Conservation (phyloP, 331 rosid species). For the Quercus tomentella region DNA sequence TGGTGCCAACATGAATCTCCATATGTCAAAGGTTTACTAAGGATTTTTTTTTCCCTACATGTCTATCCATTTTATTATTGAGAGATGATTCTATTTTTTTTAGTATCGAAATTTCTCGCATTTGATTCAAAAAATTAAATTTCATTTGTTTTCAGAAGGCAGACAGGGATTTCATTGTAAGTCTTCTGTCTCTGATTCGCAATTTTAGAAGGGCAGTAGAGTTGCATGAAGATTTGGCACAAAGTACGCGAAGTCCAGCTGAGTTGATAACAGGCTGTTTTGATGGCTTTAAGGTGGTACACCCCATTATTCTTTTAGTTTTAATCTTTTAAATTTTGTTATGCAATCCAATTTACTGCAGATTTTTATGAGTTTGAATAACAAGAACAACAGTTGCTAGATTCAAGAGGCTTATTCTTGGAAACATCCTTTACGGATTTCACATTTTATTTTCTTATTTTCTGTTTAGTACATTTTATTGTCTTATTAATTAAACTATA, state of each 20-base stretch:
- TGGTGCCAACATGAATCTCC: constrained; percentile 51
- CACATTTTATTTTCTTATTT: too few species aligned
- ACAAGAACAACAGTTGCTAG: neutral
- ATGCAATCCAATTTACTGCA: neutral
- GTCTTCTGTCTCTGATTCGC: constrained; percentile 52
- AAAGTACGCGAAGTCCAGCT: constrained; percentile 45
- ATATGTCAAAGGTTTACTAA: constrained; percentile 64
- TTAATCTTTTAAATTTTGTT: neutral
- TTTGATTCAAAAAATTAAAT: constrained; percentile 23
- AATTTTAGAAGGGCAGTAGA: constrained; percentile 64
- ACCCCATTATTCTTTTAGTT: neutral
- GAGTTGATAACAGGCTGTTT: constrained; percentile 75
- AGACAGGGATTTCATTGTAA: constrained; percentile 52
- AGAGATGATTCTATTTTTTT: neutral
- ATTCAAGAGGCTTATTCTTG: too few species aligned
- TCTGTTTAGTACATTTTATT: too few species aligned
- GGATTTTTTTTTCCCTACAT: neutral
- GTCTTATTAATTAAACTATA: too few species aligned
- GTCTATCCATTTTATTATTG: neutral
- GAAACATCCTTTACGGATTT: too few species aligned
- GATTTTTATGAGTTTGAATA: neutral
- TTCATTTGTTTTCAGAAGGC: constrained; percentile 46
- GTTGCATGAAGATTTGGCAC: constrained; percentile 58
- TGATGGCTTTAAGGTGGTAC: constrained; percentile 64
- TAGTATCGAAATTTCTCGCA: neutral